These are phyloP conservation scores for Auricularia heimuer DNA, from an alignment of 768 basidiomycete species.

Conservation along the genomic window DNA sequence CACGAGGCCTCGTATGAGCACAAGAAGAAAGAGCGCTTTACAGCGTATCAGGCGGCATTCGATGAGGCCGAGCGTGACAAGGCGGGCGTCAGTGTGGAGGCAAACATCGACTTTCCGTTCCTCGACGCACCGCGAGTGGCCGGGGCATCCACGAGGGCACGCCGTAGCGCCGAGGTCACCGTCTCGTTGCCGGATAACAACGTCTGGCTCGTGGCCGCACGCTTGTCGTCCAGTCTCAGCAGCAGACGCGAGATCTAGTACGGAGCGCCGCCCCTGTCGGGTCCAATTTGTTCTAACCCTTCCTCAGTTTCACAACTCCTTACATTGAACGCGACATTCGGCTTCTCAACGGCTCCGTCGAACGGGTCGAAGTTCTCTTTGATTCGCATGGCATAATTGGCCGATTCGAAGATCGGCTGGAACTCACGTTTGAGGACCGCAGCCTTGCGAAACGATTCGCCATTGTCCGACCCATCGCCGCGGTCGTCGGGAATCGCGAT, in stretches of 20 bases:
- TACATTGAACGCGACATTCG: background rate
- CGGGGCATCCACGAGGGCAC: background rate
- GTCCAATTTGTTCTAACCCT: background rate
- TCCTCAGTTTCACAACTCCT: background rate
- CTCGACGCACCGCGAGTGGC: background rate
- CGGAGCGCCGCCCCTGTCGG: background rate
- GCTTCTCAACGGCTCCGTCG: background rate
- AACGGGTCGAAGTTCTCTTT: slow-evolving; percentile 3
- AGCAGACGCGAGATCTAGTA: background rate
- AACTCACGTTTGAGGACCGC: slow-evolving; percentile 35
- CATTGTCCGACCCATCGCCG: slow-evolving; percentile 36
- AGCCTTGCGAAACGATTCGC: slow-evolving; percentile 29
- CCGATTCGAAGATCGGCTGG: slow-evolving; percentile 37
- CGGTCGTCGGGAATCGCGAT: slow-evolving; percentile 37
- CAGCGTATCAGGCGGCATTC: slow-evolving; percentile 31
- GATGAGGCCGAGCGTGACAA: slow-evolving; percentile 49
- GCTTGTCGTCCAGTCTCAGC: background rate
- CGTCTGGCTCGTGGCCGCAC: background rate
- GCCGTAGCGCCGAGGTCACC: background rate
- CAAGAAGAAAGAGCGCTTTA: slow-evolving; percentile 27
- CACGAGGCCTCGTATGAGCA: slow-evolving; percentile 21
- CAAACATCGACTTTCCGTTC: background rate
- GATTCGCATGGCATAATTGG: slow-evolving; percentile 20
- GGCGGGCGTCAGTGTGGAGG: slow-evolving; percentile 33
- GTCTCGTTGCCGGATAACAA: background rate